These are phyloP conservation scores for Penicillium subrubescens DNA, from an alignment of 495 filamentous ascomycete genomes.

Conservation along the genomic window DNA sequence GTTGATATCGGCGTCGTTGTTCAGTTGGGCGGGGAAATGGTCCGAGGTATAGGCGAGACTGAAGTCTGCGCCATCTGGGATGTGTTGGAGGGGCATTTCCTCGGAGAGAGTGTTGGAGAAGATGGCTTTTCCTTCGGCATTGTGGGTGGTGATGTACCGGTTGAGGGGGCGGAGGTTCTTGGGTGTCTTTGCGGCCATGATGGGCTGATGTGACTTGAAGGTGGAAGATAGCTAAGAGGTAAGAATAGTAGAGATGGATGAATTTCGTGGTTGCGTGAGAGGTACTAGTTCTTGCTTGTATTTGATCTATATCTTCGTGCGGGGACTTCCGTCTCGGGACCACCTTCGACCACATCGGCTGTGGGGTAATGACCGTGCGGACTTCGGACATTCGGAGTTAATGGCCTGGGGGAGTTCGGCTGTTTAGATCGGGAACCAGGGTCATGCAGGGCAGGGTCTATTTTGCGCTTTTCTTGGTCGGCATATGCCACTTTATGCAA, in stretches of 20 bases:
- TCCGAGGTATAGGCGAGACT: conserved; percentile 53
- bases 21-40: conserved; percentile 53
- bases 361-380: not conserved
- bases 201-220: conserved; percentile 8
- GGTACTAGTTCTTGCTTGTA: not conserved
- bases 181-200: conserved; percentile 18
- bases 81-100: conserved; percentile 24
- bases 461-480: not conserved
- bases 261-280: not conserved
- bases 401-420: not conserved
- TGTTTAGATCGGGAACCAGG: not conserved
- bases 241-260: not conserved
- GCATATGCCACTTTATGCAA: not conserved
- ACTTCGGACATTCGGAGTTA: not conserved
- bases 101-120: conserved; percentile 34
- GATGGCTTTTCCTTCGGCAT: conserved; percentile 32
- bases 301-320: conserved; percentile 11
- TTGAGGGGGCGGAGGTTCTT: conserved; percentile 38
- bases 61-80: conserved; percentile 32
- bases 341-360: conserved; percentile 38
- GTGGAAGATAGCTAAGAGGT: not conserved
- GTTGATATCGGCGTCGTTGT: conserved; percentile 49
- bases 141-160: conserved; percentile 45
- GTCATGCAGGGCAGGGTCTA: not conserved
- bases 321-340: conserved; percentile 15